phyloP scores from a whole-genome alignment of 192 early-diverging fungal species.

The Chytriomyces hyalinus region DNA sequence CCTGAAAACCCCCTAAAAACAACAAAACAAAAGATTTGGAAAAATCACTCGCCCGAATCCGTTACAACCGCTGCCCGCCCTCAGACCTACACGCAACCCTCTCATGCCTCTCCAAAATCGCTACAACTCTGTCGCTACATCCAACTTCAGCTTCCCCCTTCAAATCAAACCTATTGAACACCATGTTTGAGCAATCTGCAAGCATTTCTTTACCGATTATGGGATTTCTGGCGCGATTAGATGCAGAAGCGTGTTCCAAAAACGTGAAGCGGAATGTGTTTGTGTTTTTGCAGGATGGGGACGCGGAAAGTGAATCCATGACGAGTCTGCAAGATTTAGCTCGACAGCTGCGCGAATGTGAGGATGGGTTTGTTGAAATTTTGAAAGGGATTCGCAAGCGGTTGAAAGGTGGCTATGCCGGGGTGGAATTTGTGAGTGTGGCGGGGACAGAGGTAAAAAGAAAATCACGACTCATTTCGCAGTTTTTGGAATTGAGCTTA shows the following conservation, averaged over 20 bases:
- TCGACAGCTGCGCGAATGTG: conserved; percentile 57
- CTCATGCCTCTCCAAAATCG: conserved; percentile 4
- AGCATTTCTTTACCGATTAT: not conserved
- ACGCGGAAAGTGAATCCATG: conserved; percentile 3
- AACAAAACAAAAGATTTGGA: conserved; percentile 61
- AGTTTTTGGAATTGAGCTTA: not conserved
- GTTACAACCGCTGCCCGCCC: conserved; percentile 67
- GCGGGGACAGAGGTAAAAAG: conserved; percentile 65
- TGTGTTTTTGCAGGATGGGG: not conserved
- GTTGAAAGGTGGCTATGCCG: conserved; percentile 44
- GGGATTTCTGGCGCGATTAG: conserved; percentile 42
- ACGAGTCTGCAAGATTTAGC: conserved; percentile 26
- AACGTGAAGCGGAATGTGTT: conserved; percentile 37
- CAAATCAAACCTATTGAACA: conserved; percentile 3
- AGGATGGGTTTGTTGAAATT: conserved; percentile 60
- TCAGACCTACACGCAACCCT: conserved; percentile 56
- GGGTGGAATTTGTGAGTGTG: conserved; percentile 65
- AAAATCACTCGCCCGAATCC: conserved; percentile 66
- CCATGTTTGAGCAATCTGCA: not conserved
- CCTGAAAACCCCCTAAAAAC: not conserved
- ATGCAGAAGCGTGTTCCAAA: conserved; percentile 55
- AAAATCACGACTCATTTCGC: not conserved
- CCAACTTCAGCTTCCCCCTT: conserved; percentile 11
- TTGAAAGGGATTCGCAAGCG: conserved; percentile 53
- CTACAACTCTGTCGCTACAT: not conserved